Evolutionary conservation across 2,329 filamentous ascomycete species (phyloP).

Genomic region (Colletotrichum spaethianum): DNA sequence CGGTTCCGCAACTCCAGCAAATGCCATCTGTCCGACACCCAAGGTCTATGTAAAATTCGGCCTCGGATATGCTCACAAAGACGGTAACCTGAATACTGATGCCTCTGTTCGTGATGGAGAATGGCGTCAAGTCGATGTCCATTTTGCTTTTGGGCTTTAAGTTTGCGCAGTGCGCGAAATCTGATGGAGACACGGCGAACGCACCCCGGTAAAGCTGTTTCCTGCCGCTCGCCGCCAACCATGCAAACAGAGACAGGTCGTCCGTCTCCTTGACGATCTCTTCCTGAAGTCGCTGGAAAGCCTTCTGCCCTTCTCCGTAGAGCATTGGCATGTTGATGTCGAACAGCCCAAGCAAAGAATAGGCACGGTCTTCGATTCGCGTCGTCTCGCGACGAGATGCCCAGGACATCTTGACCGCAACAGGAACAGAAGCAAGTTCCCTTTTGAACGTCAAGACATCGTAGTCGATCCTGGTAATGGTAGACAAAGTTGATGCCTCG

Average conservation of each 20-base stretch:
- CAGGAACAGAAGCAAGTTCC: not conserved
- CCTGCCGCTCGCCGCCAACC: not conserved
- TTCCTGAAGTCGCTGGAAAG: constrained; percentile 44
- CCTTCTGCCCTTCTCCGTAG: constrained; percentile 48
- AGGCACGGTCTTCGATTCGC: constrained; percentile 45
- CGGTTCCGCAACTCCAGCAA: not conserved
- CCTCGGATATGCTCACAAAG: not conserved
- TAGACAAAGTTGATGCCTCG: not conserved
- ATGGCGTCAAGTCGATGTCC: not conserved
- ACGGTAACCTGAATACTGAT: not conserved
- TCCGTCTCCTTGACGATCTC: constrained; percentile 1
- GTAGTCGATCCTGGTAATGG: constrained; percentile 20
- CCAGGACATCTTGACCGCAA: constrained; percentile 49
- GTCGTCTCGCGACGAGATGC: constrained; percentile 45
- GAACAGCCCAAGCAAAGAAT: constrained; percentile 48
- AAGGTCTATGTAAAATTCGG: not conserved
- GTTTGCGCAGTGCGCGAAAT: not conserved
- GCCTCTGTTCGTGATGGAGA: constrained; percentile 22
- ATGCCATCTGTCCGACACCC: not conserved
- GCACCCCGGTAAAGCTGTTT: constrained; percentile 8
- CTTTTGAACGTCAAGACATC: constrained; percentile 3
- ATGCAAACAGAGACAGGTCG: constrained; percentile 29
- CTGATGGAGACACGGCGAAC: constrained; percentile 9
- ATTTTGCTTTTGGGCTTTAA: not conserved
- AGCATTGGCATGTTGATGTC: constrained; percentile 47